Percentiles rank a stretch among this genome's conserved stretches.
phyloP scores from a whole-genome alignment of 805 yeast genomes.

The Suhomyces canberraensis region DNA sequence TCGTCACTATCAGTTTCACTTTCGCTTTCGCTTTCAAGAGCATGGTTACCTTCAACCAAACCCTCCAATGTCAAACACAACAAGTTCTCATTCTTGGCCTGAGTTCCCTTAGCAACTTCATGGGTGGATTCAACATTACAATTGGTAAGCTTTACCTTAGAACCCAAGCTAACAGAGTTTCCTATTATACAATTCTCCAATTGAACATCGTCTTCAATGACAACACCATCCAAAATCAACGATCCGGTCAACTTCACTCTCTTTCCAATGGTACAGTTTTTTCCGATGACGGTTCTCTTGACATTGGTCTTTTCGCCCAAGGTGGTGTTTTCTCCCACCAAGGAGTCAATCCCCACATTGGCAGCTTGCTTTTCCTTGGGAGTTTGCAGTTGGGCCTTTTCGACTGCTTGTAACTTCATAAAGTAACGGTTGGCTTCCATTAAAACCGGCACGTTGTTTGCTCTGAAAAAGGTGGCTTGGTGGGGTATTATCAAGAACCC shows the following conservation, averaged over 20 bases:
- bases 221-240: slow-evolving; percentile 67
- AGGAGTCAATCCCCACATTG: slow-evolving; percentile 82
- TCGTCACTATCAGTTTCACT: slow-evolving; percentile 39
- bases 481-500: slow-evolving; percentile 70
- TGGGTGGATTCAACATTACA: slow-evolving; percentile 86
- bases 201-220: slow-evolving; percentile 72
- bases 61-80: slow-evolving; percentile 42
- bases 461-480: slow-evolving; percentile 67
- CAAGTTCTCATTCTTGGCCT: slow-evolving; percentile 58
- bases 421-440: slow-evolving; percentile 85
- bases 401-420: slow-evolving; percentile 60
- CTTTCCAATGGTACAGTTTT: slow-evolving; percentile 72
- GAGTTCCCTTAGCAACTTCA: slow-evolving; percentile 55
- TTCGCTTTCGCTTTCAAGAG: slow-evolving; percentile 22
- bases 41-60: slow-evolving; percentile 31
- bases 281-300: slow-evolving; percentile 80
- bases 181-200: slow-evolving; percentile 91
- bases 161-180: slow-evolving; percentile 55
- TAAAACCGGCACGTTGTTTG: slow-evolving; percentile 75
- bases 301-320: slow-evolving; percentile 83
- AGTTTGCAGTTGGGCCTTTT: slow-evolving; percentile 20
- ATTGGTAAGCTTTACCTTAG: slow-evolving; percentile 64
- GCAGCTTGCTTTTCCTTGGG: slow-evolving; percentile 57
- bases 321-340: slow-evolving; percentile 63
- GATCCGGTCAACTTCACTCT: slow-evolving; percentile 88